Percentiles rank a stretch among this genome's conserved stretches.
Conservation (phyloP, 2,329 filamentous ascomycete genomes). For the Diaporthe sp. region DNA sequence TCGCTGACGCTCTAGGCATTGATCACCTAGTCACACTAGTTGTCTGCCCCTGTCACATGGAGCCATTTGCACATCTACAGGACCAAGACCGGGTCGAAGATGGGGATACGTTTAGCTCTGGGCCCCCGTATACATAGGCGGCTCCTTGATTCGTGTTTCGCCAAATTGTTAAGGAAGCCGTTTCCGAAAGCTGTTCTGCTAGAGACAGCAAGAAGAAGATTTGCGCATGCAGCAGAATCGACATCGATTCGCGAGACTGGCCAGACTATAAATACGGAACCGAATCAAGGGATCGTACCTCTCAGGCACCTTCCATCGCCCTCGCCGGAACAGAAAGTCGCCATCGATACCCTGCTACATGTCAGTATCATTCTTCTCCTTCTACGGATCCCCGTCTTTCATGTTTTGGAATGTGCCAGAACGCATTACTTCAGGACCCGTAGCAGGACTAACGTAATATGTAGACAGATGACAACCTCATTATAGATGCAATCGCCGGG, state of each 20-base stretch:
- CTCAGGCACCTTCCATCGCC: conserved; percentile 18
- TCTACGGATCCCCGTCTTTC: too few relatives aligned
- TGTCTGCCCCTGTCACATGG: not conserved
- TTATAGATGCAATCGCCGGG: conserved; percentile 31
- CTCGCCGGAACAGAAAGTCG: conserved; percentile 31
- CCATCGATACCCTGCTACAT: conserved; percentile 20
- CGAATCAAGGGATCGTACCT: not conserved
- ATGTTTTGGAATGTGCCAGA: too few relatives aligned
- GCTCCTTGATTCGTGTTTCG: not conserved
- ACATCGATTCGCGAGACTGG: not conserved
- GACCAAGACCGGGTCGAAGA: not conserved
- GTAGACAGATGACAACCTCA: conserved; percentile 29
- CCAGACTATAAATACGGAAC: too few relatives aligned
- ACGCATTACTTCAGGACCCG: too few relatives aligned
- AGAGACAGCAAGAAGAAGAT: not conserved
- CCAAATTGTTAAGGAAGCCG: not conserved
- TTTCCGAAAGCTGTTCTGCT: not conserved
- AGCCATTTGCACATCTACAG: not conserved
- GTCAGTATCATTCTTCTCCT: too few relatives aligned
- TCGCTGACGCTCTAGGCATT: not conserved
- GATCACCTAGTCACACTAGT: not conserved
- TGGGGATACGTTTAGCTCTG: not conserved
- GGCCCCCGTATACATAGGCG: not conserved
- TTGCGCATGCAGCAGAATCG: not conserved
- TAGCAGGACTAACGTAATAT: too few relatives aligned